phyloP scores from a whole-genome alignment of 805 yeast genomes.

The Nakazawaea populi region DNA sequence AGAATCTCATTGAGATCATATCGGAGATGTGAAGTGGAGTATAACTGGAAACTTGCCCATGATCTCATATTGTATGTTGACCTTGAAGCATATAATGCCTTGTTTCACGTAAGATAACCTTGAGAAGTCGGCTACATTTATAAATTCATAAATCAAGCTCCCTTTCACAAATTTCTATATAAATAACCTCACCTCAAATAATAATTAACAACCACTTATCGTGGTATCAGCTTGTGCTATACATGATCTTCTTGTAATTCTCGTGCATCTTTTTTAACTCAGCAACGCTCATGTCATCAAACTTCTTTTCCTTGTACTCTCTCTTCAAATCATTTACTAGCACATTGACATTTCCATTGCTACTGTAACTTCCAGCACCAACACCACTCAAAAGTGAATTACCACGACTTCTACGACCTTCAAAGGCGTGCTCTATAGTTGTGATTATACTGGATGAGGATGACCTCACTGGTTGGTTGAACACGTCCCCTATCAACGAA shows the following conservation, averaged over 20 bases:
- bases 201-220: too few relatives aligned
- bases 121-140: too few relatives aligned
- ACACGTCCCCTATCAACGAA: constrained; percentile 5
- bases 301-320: constrained; percentile 12
- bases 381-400: constrained; percentile 12
- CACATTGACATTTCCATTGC: neutral
- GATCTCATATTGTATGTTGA: too few relatives aligned
- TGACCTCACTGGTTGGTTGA: neutral
- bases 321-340: neutral
- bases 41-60: too few relatives aligned
- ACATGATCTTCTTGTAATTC: constrained; percentile 21
- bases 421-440: constrained; percentile 27
- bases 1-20: too few relatives aligned
- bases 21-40: too few relatives aligned
- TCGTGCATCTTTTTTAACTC: constrained; percentile 23
- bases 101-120: too few relatives aligned
- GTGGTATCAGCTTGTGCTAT: neutral
- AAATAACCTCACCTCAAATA: too few relatives aligned
- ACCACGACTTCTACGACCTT: constrained; percentile 25
- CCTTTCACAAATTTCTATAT: too few relatives aligned
- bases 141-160: too few relatives aligned
- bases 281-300: constrained; percentile 22
- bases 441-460: constrained; percentile 14
- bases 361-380: neutral
- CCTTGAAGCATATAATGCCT: too few relatives aligned